Percentiles rank a stretch among this genome's conserved stretches.
Conservation (phyloP, 495 filamentous ascomycete genomes). For the Xylaria telfairii region DNA sequence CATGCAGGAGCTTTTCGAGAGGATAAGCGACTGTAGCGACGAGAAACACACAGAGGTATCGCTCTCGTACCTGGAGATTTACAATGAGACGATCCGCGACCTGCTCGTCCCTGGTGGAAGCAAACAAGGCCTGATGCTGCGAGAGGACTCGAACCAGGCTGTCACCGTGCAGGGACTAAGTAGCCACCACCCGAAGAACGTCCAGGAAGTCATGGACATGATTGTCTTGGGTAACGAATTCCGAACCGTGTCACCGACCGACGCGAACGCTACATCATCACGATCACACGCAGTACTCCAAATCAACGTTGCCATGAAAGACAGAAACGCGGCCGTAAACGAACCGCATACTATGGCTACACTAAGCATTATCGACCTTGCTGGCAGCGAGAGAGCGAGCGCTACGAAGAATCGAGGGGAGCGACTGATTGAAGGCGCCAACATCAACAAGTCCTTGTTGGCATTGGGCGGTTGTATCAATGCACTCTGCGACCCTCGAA, state of each 20-base stretch:
- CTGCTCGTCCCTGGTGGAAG: conserved; percentile 84
- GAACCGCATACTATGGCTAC: conserved; percentile 98
- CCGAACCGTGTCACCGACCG: conserved; percentile 95
- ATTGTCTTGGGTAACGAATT: conserved; percentile 94
- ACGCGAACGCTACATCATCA: conserved; percentile 96
- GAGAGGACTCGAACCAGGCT: conserved; percentile 91
- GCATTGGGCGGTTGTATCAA: conserved; percentile 98
- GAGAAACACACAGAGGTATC: conserved; percentile 91
- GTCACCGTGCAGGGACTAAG: conserved; percentile 93
- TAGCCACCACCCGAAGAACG: conserved; percentile 82
- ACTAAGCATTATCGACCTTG: conserved; percentile 96
- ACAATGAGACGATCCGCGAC: conserved; percentile 98
- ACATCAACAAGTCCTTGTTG: conserved; percentile 98
- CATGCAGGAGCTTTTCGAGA: conserved; percentile 97
- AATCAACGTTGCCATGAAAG: conserved; percentile 93
- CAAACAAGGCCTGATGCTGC: conserved; percentile 88
- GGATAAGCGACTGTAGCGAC: conserved; percentile 80
- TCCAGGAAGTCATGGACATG: conserved; percentile 98
- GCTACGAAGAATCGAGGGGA: conserved; percentile 97
- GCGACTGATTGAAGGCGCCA: conserved; percentile 89
- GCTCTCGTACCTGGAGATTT: conserved; percentile 97
- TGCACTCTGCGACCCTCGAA: conserved; percentile 91
- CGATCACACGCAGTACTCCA: conserved; percentile 98
- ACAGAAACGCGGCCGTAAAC: conserved; percentile 89
- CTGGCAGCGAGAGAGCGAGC: conserved; percentile 93